Evolutionary conservation across 768 basidiomycete genomes (phyloP), one percentile per base, ranked within the genome.

Genomic region (Hydnum rufescens): DNA sequence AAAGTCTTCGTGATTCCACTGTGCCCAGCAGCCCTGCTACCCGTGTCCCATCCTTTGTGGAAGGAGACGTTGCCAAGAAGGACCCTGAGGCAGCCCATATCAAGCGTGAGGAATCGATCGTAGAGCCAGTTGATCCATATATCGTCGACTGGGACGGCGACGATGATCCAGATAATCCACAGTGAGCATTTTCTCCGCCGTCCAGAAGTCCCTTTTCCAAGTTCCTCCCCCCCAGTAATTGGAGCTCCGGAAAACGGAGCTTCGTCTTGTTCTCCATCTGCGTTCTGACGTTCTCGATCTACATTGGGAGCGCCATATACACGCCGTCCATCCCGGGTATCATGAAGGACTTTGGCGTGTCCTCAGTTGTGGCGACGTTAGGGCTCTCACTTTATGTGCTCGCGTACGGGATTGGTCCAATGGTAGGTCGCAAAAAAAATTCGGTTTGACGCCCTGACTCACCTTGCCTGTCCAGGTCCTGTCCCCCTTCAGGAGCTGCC

Each of bases 301-400:
- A 60, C 51, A 56, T 56, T 19, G 55, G 55, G 18, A 31, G 31
- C 3, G 30, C 32, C 4, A 56, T 56, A 32, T 60, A 58, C 44
- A 43, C 60, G 1, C 25, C 57, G 1, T 54, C 51, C 4, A 53
- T 47, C 8, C 54, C 58, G 0, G 58, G 53, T 32, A 3, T 62
- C 16, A 47, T 47, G 44, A 26, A 47, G 25, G 34, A 39, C 8
- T 39, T 39, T 19, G 19, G 19, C 34, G 34, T 39, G 34, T 39
- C 34, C 34, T 8, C 8, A 39, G 34, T 39, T 39, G 34, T 39
- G 34, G 34, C 34, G n/a, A 64, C 59, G 0, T 54, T 65, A 5
- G 64, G 63, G 22, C 49, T 68, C 2, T 61, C 65, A 0, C 59
- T 67, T 13, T 67, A 65, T 56, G 65, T 68, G 19, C 51, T 56